Evolutionary conservation across 495 filamentous ascomycete species (phyloP).

Genomic region (Podospora pseudocomata): DNA sequence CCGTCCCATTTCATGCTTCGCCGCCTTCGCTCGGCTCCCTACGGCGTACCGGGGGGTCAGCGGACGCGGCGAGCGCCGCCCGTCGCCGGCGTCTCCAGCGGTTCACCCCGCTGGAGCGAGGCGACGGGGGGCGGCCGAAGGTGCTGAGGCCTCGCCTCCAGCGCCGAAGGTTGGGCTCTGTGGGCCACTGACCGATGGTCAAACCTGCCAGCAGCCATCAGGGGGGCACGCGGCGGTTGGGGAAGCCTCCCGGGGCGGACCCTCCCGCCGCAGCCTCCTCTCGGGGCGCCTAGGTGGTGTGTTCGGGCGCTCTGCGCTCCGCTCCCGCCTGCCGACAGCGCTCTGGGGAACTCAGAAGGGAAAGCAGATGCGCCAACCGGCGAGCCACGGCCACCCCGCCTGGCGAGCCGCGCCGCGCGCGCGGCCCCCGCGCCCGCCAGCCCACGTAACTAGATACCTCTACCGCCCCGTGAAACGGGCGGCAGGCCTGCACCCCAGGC

Average conservation of each 20-base stretch:
- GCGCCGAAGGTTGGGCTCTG: constrained; percentile 42
- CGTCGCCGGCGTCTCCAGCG: constrained; percentile 8
- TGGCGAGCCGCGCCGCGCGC: constrained; percentile 16
- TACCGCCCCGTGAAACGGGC: constrained; percentile 16
- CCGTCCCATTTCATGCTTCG: constrained; percentile 14
- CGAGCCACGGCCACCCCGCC: constrained; percentile 19
- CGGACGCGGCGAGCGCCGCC: constrained; percentile 14
- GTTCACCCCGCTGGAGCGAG: not conserved
- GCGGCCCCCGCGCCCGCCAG: constrained; percentile 15
- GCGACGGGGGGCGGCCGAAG: not conserved
- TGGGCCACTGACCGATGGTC: constrained; percentile 50
- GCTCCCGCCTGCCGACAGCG: not conserved
- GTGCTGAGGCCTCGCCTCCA: not conserved
- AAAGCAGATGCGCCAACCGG: constrained; percentile 3
- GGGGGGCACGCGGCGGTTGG: constrained; percentile 42
- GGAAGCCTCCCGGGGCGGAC: constrained; percentile 26
- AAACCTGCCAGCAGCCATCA: constrained; percentile 38
- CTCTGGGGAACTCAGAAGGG: not conserved
- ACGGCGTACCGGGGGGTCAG: constrained; percentile 16
- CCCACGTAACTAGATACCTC: constrained; percentile 24
- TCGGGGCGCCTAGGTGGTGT: constrained; percentile 9
- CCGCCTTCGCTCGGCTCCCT: constrained; percentile 18
- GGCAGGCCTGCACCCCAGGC: constrained; percentile 25
- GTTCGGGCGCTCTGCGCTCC: not conserved
- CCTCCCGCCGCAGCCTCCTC: constrained; percentile 11